Base-by-base conservation (phyloP, 352 stramenopile species). In the Phytophthora agathidicida region DNA sequence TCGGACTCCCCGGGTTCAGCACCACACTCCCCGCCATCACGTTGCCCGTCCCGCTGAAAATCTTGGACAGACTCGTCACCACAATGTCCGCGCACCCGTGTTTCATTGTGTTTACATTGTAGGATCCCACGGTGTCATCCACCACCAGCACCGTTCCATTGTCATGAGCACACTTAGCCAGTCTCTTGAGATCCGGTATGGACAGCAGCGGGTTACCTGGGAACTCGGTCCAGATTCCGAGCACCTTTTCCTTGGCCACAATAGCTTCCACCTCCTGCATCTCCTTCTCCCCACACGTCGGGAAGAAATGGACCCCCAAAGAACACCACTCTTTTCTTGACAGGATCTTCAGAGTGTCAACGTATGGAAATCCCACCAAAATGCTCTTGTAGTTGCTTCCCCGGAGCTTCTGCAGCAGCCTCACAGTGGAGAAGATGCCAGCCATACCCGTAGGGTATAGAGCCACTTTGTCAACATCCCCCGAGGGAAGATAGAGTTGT, bases 311-410 rank as follows among this genome's bases (percentile, higher is more conserved):
- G 7, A 96, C 87, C 7, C 92, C 91, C 11, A 67, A 75, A 3
- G 74, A 44, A 68, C 87, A 96, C 74, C 91, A 96, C 70, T 97
- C 86, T n/a, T 68, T 63, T 26, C 92, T 80, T 44, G 88, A 81
- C 43, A 94, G 73, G 45, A 98, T 88, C 75, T 98, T 98, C 42
- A 98, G 74, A 6, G 94, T 97, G 71, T 98, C 94, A 30, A 98
- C 68, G 67, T 98, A 98, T 1, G 94, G 90, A 62, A 98, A 98
- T 6, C 92, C 94, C 53, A 96, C 90, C 5, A 98, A 73, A 50
- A 98, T 90, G 38, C 83, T 81, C 73, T 94, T 87, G 57, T 33
- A 53, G 4, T 77, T 57, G 0, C 31, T 31, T 2, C 53, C 59
- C n/a, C 54, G 63, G 17, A 88, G 58, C 36, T 75, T 61, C 33